Conservation (phyloP, 208 protist species). For the Acanthamoeba royreba region DNA sequence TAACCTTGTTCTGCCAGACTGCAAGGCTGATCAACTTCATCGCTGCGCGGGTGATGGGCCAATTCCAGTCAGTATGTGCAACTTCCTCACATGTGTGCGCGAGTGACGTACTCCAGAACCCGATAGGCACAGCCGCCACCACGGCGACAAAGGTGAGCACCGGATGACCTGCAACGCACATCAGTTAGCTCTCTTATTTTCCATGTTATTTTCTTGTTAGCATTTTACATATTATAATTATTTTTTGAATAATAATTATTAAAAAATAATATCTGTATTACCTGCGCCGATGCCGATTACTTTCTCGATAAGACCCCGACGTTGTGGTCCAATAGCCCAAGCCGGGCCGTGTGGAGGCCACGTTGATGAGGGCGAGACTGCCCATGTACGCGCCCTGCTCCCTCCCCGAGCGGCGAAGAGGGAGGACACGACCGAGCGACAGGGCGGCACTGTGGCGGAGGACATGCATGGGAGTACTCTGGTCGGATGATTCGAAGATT, state of each 20-base stretch:
- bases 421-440: too few relatives aligned
- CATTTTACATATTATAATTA: background rate
- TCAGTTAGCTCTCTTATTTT: too few relatives aligned
- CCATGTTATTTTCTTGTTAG: too few relatives aligned
- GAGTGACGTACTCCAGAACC: slow-evolving; percentile 9
- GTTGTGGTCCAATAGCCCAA: background rate
- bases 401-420: too few relatives aligned
- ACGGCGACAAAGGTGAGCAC: background rate
- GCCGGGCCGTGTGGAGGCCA: too few relatives aligned
- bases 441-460: too few relatives aligned
- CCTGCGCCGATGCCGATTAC: background rate
- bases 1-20: slow-evolving; percentile 31
- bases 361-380: background rate
- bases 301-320: background rate
- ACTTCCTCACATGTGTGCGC: background rate
- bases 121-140: background rate
- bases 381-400: too few relatives aligned
- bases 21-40: background rate
- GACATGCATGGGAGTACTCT: too few relatives aligned
- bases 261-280: too few relatives aligned
- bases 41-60: background rate
- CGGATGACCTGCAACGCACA: background rate
- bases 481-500: too few relatives aligned
- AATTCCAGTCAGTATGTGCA: background rate
- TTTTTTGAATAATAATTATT: too few relatives aligned